These are phyloP conservation scores for Neurospora sp. DNA, from an alignment of 495 filamentous ascomycete genomes.

Conservation along the genomic window DNA sequence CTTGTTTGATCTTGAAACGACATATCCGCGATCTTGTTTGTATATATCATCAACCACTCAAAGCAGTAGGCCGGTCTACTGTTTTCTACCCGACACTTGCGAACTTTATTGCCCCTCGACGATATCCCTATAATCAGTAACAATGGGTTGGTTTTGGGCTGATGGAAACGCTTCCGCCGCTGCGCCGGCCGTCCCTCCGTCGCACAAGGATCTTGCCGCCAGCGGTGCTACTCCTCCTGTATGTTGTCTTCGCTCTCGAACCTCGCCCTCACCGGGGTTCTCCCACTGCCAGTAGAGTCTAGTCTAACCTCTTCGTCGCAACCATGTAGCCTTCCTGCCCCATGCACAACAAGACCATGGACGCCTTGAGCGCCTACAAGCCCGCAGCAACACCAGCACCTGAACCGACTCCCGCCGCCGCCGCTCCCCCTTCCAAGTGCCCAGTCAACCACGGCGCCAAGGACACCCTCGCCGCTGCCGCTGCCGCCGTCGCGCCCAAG, in stretches of 20 bases:
- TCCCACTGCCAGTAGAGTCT: neutral
- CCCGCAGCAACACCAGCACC: constrained; percentile 19
- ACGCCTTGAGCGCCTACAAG: constrained; percentile 28
- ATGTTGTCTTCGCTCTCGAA: constrained; percentile 27
- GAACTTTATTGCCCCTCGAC: neutral
- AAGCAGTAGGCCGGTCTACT: neutral
- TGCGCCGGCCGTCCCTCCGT: constrained; percentile 14
- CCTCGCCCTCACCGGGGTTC: neutral
- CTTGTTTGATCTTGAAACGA: neutral
- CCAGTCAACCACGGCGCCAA: constrained; percentile 36
- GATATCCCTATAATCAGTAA: neutral
- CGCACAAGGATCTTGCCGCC: constrained; percentile 19
- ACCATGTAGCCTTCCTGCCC: constrained; percentile 69
- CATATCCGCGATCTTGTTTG: neutral
- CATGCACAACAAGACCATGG: constrained; percentile 61
- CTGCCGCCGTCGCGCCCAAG: constrained; percentile 25
- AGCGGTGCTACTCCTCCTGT: constrained; percentile 55
- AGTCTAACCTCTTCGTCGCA: constrained; percentile 20
- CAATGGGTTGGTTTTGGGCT: constrained; percentile 99
- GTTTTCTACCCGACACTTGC: neutral
- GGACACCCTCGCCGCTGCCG: constrained; percentile 22
- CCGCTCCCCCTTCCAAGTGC: constrained; percentile 22
- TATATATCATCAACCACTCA: neutral
- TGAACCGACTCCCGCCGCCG: constrained; percentile 29
- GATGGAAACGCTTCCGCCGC: constrained; percentile 45